phyloP scores from a whole-genome alignment of 495 filamentous ascomycete genomes.

The Hypomontagnella monticulosa region DNA sequence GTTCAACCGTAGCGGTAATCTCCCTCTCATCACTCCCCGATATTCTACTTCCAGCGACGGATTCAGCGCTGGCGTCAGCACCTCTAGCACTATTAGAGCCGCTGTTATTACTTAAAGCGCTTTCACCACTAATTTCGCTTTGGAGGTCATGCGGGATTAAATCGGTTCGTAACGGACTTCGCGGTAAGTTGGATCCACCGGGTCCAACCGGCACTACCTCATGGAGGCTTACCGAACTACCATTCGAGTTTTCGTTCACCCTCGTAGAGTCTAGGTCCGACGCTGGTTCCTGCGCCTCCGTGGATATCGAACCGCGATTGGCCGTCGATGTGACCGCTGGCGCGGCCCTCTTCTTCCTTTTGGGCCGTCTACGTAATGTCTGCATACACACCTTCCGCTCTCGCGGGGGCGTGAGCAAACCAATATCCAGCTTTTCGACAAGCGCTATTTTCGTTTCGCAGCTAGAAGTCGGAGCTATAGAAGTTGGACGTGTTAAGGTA shows the following conservation, averaged over 20 bases:
- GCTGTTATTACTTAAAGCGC: constrained; percentile 54
- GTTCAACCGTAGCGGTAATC: constrained; percentile 87
- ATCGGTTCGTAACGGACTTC: constrained; percentile 43
- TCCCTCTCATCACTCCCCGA: constrained; percentile 64
- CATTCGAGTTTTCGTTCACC: constrained; percentile 53
- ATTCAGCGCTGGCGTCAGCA: constrained; percentile 47
- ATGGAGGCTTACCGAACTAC: constrained; percentile 53
- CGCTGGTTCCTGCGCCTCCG: constrained; percentile 44
- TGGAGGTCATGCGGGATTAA: constrained; percentile 52
- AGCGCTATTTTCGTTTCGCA: constrained; percentile 84
- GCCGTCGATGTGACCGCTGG: constrained; percentile 37
- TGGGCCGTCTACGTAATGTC: constrained; percentile 66
- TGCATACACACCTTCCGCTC: constrained; percentile 84
- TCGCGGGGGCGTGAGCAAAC: constrained; percentile 61
- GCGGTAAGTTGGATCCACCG: constrained; percentile 33
- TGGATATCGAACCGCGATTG: constrained; percentile 28
- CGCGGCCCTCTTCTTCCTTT: constrained; percentile 58
- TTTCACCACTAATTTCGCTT: constrained; percentile 60
- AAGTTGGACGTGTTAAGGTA: constrained; percentile 88
- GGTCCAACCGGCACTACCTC: constrained; percentile 39
- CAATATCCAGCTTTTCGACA: constrained; percentile 73
- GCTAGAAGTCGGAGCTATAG: constrained; percentile 79
- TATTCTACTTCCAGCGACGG: constrained; percentile 38
- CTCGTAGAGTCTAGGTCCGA: constrained; percentile 53
- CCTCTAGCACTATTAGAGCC: constrained; percentile 49